Conservation (phyloP, 179 eudicot genomes). For the Carnegiea gigantea region DNA sequence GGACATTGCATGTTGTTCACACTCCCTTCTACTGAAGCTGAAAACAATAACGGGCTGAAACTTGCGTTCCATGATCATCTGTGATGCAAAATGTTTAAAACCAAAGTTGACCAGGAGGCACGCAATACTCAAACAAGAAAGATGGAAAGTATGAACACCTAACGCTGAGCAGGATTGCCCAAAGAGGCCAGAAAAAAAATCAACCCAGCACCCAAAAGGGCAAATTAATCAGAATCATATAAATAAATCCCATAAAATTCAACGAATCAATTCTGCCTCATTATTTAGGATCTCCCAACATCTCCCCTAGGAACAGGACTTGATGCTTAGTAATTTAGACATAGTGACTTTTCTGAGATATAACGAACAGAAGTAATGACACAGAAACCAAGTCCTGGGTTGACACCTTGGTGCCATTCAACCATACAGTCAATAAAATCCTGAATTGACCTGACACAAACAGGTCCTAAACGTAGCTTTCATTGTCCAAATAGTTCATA, state of each 20-base stretch:
- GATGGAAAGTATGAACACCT: not conserved
- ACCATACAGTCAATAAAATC: too few species aligned
- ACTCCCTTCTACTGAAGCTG: slow-evolving; percentile 98
- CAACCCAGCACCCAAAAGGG: not conserved
- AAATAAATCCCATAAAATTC: too few species aligned
- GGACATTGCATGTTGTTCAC: slow-evolving; percentile 99
- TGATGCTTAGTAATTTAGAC: too few species aligned
- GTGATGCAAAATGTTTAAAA: slow-evolving; percentile 16
- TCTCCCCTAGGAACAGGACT: too few species aligned
- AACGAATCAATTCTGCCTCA: too few species aligned
- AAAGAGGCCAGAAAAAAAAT: not conserved
- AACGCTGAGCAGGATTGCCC: not conserved
- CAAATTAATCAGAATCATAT: not conserved
- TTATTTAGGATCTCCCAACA: too few species aligned
- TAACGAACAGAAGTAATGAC: too few species aligned
- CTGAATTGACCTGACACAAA: not conserved
- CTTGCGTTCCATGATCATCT: slow-evolving; percentile 99
- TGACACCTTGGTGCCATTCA: not conserved
- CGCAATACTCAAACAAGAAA: not conserved
- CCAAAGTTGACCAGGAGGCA: not conserved
- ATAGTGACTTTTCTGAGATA: too few species aligned
- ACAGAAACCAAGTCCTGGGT: not conserved
- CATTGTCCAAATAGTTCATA: not conserved
- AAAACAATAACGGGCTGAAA: slow-evolving; percentile 98
- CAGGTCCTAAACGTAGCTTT: not conserved